These are phyloP conservation scores for Penicillium angulare DNA, from an alignment of 495 filamentous ascomycete genomes.

Conservation along the genomic window DNA sequence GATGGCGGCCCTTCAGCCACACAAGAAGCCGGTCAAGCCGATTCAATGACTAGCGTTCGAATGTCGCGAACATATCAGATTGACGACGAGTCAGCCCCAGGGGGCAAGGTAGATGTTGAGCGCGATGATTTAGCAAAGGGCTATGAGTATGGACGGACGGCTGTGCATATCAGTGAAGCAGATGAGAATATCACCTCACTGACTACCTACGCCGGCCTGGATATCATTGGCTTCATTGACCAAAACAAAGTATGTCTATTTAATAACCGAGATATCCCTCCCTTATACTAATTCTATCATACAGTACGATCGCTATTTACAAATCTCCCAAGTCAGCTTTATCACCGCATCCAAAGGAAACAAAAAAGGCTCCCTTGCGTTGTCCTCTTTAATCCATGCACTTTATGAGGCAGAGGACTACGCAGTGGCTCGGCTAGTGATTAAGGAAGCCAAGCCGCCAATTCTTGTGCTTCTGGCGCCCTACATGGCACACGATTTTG, in stretches of 20 bases:
- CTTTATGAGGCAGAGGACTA: slow-evolving; percentile 84
- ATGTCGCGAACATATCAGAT: slow-evolving; percentile 77
- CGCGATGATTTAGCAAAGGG: slow-evolving; percentile 86
- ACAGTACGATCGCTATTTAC: slow-evolving; percentile 81
- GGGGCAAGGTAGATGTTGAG: slow-evolving; percentile 81
- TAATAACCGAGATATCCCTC: background rate
- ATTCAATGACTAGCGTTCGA: slow-evolving; percentile 62
- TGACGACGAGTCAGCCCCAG: slow-evolving; percentile 65
- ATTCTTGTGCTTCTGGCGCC: slow-evolving; percentile 79
- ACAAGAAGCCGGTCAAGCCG: slow-evolving; percentile 22
- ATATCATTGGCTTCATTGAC: slow-evolving; percentile 83
- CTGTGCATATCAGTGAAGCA: slow-evolving; percentile 80
- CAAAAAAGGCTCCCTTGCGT: slow-evolving; percentile 69
- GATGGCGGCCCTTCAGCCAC: slow-evolving; percentile 50
- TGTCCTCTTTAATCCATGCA: slow-evolving; percentile 88
- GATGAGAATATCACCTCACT: slow-evolving; percentile 80
- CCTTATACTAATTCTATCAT: slow-evolving; percentile 11
- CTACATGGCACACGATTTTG: slow-evolving; percentile 75
- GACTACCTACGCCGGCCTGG: slow-evolving; percentile 69
- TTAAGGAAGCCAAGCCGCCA: slow-evolving; percentile 75
- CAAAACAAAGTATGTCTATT: slow-evolving; percentile 58
- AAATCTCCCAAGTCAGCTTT: slow-evolving; percentile 73
- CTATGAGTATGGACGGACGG: slow-evolving; percentile 90
- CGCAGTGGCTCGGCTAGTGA: slow-evolving; percentile 81
- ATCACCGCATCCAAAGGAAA: slow-evolving; percentile 73